phyloP scores from a whole-genome alignment of 192 early-diverging fungal species.

The Endogone sp. region DNA sequence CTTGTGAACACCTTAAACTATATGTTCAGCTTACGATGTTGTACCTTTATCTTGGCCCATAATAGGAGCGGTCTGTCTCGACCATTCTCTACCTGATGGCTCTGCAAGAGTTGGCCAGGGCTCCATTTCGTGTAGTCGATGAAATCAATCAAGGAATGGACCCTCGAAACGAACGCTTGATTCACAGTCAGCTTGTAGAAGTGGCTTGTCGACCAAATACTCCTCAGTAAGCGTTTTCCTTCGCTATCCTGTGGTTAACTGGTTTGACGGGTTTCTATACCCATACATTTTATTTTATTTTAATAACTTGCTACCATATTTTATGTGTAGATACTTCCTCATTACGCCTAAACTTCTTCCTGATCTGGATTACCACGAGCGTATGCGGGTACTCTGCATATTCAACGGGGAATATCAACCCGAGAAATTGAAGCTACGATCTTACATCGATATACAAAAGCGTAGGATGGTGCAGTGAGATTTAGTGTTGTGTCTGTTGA shows the following conservation, averaged over 20 bases:
- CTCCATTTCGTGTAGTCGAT: slow-evolving; percentile 98
- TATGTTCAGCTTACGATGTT: slow-evolving; percentile 6
- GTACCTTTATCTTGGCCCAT: slow-evolving; percentile 24
- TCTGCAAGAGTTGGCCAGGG: slow-evolving; percentile 78
- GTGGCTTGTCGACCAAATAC: slow-evolving; percentile 67
- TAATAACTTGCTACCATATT: slow-evolving; percentile 8
- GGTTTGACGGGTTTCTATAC: background rate
- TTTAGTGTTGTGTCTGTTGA: too few relatives aligned
- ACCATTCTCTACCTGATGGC: slow-evolving; percentile 96
- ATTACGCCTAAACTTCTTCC: slow-evolving; percentile 99
- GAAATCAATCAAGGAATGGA: slow-evolving; percentile 99
- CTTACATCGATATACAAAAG: background rate
- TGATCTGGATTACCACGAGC: slow-evolving; percentile 85
- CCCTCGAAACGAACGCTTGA: slow-evolving; percentile 89
- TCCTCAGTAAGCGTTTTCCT: slow-evolving; percentile 59
- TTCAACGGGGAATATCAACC: slow-evolving; percentile 94
- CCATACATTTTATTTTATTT: background rate
- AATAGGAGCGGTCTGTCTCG: slow-evolving; percentile 81
- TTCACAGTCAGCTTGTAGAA: slow-evolving; percentile 88
- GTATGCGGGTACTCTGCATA: slow-evolving; percentile 90
- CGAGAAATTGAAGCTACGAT: slow-evolving; percentile 29
- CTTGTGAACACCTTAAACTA: background rate
- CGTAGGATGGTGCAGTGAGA: too few relatives aligned
- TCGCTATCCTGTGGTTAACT: background rate
- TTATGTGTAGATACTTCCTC: slow-evolving; percentile 77